Evolutionary conservation across 2,329 filamentous ascomycete genomes (phyloP).

Genomic region (Aureobasidium lini): DNA sequence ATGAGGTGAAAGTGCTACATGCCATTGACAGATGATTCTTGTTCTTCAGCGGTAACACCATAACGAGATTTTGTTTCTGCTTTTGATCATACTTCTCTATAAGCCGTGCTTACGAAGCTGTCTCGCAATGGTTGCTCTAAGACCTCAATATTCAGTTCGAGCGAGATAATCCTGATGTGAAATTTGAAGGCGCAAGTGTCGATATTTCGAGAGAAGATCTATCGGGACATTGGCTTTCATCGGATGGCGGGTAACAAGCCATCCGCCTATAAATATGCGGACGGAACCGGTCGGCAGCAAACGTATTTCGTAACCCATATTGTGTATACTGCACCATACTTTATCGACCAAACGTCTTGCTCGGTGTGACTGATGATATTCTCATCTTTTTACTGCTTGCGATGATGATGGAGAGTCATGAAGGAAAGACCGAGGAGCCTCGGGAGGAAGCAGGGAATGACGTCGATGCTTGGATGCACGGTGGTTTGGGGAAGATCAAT

Average conservation of each 20-base stretch:
- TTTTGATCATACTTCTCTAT: too few relatives aligned
- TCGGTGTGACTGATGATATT: too few relatives aligned
- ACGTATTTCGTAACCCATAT: neutral
- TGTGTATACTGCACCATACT: neutral
- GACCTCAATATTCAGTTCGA: neutral
- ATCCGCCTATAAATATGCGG: neutral
- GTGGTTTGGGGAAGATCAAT: conserved; percentile 5
- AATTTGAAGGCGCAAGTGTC: neutral
- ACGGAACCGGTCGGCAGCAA: neutral
- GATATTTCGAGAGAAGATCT: neutral
- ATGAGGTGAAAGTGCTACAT: too few relatives aligned
- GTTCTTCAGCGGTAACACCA: neutral
- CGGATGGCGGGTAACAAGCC: neutral
- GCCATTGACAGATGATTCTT: too few relatives aligned
- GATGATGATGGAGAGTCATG: neutral
- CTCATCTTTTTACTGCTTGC: neutral
- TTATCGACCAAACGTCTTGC: neutral
- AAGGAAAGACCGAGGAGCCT: neutral
- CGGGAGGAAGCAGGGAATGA: neutral
- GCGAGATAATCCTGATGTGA: neutral
- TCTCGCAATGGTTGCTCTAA: too few relatives aligned
- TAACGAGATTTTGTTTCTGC: neutral
- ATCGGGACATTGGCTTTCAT: neutral
- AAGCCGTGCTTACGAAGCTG: too few relatives aligned
- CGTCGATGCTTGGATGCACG: neutral